Conservation (phyloP, 805 yeast species). For the Lipomyces orientalis region DNA sequence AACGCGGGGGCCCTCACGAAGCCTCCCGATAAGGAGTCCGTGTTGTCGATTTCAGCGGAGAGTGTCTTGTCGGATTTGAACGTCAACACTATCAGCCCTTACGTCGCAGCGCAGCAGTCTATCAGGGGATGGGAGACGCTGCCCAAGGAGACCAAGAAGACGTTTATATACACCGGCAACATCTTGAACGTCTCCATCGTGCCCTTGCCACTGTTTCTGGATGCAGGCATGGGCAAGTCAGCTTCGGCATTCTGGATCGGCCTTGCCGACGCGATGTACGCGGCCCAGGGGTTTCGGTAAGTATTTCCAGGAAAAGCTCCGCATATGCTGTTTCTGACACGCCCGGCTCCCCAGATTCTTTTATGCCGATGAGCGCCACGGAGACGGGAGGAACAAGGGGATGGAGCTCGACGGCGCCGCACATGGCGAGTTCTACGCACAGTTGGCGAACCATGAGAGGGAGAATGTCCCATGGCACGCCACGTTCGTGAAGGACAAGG, state of each 20-base stretch:
- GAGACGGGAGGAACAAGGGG: neutral
- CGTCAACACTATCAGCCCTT: neutral
- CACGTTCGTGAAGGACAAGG: neutral
- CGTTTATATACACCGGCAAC: conserved; percentile 14
- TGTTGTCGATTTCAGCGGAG: too few species aligned
- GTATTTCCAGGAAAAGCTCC: neutral
- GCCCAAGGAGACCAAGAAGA: conserved; percentile 3
- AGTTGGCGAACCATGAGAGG: too few species aligned
- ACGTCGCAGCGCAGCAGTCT: conserved; percentile 13
- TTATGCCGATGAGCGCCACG: neutral
- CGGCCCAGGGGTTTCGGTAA: neutral
- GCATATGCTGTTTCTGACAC: neutral
- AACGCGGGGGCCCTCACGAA: neutral
- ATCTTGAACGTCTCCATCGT: neutral
- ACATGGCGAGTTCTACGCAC: neutral
- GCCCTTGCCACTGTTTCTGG: neutral
- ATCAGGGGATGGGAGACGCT: conserved; percentile 5
- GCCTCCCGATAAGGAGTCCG: too few species aligned
- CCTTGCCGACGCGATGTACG: neutral
- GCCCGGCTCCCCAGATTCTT: neutral
- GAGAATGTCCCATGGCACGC: too few species aligned
- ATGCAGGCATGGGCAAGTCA: neutral
- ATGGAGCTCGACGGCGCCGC: neutral
- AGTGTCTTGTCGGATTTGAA: neutral
- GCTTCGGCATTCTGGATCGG: neutral